Evolutionary conservation across 73 alveolate species (phyloP).

Genomic region (Symbiodinium pilosum): DNA sequence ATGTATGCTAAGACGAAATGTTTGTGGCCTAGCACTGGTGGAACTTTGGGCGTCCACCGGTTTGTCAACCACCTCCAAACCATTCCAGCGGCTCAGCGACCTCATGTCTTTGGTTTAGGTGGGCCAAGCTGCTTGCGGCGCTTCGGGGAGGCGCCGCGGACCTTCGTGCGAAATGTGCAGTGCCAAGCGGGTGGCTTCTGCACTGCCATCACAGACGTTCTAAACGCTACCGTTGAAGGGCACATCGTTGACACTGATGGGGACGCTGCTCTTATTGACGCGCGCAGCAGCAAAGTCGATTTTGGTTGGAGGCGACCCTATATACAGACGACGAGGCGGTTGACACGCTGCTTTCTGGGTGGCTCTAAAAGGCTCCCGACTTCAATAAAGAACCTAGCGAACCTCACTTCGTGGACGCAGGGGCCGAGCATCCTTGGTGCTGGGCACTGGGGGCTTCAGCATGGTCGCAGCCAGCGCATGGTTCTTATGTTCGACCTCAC

Average conservation of each 20-base stretch:
- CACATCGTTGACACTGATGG: not conserved
- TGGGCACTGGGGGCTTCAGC: no score
- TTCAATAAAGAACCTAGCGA: not conserved
- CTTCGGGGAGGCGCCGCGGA: not conserved
- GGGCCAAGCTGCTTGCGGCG: not conserved
- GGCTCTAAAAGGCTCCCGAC: not conserved
- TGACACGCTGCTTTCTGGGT: not conserved
- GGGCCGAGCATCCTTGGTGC: not conserved
- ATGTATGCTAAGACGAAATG: not conserved
- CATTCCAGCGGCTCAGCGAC: not conserved
- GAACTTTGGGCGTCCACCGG: not conserved
- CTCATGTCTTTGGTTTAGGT: not conserved
- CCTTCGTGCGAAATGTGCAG: not conserved
- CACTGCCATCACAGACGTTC: not conserved
- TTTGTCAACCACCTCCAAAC: not conserved
- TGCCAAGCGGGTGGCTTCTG: not conserved
- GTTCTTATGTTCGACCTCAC: no score
- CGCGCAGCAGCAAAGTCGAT: not conserved
- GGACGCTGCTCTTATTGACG: not conserved
- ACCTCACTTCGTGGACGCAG: not conserved
- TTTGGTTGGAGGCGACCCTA: not conserved
- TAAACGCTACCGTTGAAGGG: not conserved
- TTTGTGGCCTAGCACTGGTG: not conserved
- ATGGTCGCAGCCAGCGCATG: no score
- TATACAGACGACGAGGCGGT: not conserved